A percentile compares a stretch with the other conserved stretches of the same genome.
phyloP scores from a whole-genome alignment of 768 basidiomycete genomes.

The Calocybe cyanea region DNA sequence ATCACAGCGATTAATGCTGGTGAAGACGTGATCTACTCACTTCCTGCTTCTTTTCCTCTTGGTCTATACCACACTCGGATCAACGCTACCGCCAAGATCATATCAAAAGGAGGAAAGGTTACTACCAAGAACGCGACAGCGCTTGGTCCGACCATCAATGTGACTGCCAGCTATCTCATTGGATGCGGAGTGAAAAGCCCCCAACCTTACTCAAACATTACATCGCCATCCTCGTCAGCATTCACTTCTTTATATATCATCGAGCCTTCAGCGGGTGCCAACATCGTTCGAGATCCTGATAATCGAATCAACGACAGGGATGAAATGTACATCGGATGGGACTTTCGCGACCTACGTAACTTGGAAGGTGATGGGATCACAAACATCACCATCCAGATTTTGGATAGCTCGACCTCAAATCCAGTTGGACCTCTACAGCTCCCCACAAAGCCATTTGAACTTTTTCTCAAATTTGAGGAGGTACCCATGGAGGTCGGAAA shows the following conservation, averaged over 20 bases:
- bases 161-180: conserved; percentile 6
- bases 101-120: background rate
- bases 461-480: background rate
- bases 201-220: conserved; percentile 4
- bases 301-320: background rate
- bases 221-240: conserved; percentile 2
- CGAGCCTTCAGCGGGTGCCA: conserved; percentile 1
- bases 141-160: conserved; percentile 4
- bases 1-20: background rate
- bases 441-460: background rate
- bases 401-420: conserved; percentile 1
- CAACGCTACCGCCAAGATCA: background rate
- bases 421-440: conserved; percentile 2
- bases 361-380: background rate
- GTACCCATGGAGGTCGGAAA: conserved; percentile 2
- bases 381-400: background rate
- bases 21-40: background rate
- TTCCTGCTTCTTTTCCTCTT: conserved; percentile 6
- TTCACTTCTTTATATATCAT: conserved; percentile 5
- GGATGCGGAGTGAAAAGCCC: conserved; percentile 4
- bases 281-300: background rate
- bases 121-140: background rate
- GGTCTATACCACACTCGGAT: conserved; percentile 5
- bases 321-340: background rate
- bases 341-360: background rate